Base-by-base conservation (phyloP, 2,329 filamentous ascomycete species). In the Talaromyces sp. region DNA sequence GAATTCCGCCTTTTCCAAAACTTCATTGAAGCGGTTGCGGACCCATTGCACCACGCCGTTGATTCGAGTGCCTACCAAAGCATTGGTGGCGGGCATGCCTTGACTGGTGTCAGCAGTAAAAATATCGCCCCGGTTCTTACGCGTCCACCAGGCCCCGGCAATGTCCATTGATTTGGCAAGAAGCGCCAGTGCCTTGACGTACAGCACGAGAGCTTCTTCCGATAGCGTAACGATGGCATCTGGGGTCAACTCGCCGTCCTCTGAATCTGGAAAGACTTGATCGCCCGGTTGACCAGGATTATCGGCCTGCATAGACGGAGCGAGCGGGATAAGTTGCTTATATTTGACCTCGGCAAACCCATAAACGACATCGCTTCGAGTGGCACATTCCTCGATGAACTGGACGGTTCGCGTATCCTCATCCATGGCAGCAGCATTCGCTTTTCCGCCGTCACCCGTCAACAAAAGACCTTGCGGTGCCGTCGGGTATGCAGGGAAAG, bases 341-440 rank as follows among this genome's bases (percentile, higher is more conserved):
- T 96, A 97, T 76, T 99, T 99, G 71, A 99, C 93, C 77, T 99
- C 93, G 6, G 95, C 95, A 75, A 99, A 98, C 3, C 93, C 93
- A 73, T 93, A 99, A 2, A 99, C 93, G 53, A 97, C 95, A 73
- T 99, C 93, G 71, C 93, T 97, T 44, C 93, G 85, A 33, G 92
- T 95, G 1, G 95, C 95, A 65, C 91, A 89, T 68, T 98, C 93
- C 73, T 99, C 93, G 61, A 98, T 92, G 52, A 86, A 84, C 70
- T 92, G 89, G 2, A 93, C 87, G 47, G 90, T 87, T 65, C 85
- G 86, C 17, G 84, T 81, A 71, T 98, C 95, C 70, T 97, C 93
- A 65, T 97, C 92, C 22, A 86, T 78, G 3, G 57, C 32, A 1
- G 57, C 60, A 3, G 79, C 75, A 39, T 80, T 82, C 22, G 83